Conservation (phyloP, 805 yeast genomes). For the Alloascoidea africana region DNA sequence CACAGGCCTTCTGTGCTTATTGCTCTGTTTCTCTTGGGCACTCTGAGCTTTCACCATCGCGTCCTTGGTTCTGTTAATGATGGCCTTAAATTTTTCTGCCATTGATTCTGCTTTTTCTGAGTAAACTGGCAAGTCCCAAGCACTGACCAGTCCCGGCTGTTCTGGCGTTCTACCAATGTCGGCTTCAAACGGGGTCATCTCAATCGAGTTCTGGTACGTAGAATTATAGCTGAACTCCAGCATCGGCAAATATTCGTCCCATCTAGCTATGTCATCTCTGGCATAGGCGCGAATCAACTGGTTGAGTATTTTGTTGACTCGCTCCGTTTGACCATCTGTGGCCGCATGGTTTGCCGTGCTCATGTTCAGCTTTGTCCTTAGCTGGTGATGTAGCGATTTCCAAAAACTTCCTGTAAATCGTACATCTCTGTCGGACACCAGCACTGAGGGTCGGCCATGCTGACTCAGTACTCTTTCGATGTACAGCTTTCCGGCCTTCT, state of each 20-base stretch:
- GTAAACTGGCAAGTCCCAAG: neutral
- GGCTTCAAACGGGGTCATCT: neutral
- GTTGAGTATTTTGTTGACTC: slow-evolving; percentile 2
- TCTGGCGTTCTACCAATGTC: neutral
- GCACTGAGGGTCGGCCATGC: slow-evolving; percentile 4
- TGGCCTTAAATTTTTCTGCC: neutral
- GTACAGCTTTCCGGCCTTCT: slow-evolving; percentile 1
- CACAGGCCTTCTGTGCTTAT: neutral
- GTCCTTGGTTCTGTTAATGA: neutral
- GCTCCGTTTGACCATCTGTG: slow-evolving; percentile 7
- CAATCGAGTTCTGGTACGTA: slow-evolving; percentile 1
- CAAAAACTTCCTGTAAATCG: slow-evolving; percentile 4
- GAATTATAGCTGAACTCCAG: neutral
- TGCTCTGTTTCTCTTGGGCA: neutral
- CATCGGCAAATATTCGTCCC: neutral
- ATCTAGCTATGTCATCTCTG: neutral
- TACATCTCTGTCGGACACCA: slow-evolving; percentile 4
- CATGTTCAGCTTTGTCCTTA: slow-evolving; percentile 1
- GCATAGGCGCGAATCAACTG: neutral
- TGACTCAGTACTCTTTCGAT: slow-evolving; percentile 1
- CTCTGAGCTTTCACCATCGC: neutral
- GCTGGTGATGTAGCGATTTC: neutral
- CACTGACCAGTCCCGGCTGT: neutral
- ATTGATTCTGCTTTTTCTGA: neutral
- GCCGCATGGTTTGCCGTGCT: slow-evolving; percentile 4